Base-by-base conservation (phyloP, 768 basidiomycete genomes). In the Glaciozyma martinii region DNA sequence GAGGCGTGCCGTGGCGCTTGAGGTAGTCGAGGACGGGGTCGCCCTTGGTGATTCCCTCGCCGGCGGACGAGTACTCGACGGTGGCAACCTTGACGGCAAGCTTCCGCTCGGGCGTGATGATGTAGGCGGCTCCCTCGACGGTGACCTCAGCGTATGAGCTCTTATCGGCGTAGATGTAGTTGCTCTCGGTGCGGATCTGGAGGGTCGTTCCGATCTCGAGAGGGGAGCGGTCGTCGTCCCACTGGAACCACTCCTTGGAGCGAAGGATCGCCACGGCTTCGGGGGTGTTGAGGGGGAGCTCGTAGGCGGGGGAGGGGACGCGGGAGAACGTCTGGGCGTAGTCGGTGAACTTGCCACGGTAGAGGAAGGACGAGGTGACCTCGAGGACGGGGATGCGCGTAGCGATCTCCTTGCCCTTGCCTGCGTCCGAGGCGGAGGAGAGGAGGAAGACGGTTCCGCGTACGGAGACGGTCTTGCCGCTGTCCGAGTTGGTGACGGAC, bases 191-290 rank as follows among this genome's bases (percentile, higher is more conserved):
- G 67, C 88, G 88, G 89, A 98, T 95, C 68, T 91, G 84, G 57
- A 99, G 85, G 2, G 83, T 82, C 43, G 86, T 86, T 29, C 93
- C 92, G 12, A 87, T 82, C 50, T 83, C 79, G 56, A 93, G 84
- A 30, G 90, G 87, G 62, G 82, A 82, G 9, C 84, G 79, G 52
- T 89, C 85, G 73, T 94, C 86, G 59, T 88, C 86, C 94, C 93
- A 98, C 57, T 86, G 85, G 78, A 98, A 92, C 95, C 95, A 99
- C 75, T 94, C 89, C 80, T 99, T 99, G 54, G 89, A 90, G 75
- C 88, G 85, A 9, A 99, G 80, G 23, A 98, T 90, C 49, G 90
- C 93, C 68, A 97, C 86, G 40, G 82, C 83, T 4, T 90, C 88
- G 68, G 90, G 86, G 8, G 81, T 85, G 42, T 81, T 79, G 65